Percentiles rank a stretch among this genome's conserved stretches.
Evolutionary conservation across 108 stramenopile species (phyloP).

Genomic region (Chaetoceros tenuissimus): DNA sequence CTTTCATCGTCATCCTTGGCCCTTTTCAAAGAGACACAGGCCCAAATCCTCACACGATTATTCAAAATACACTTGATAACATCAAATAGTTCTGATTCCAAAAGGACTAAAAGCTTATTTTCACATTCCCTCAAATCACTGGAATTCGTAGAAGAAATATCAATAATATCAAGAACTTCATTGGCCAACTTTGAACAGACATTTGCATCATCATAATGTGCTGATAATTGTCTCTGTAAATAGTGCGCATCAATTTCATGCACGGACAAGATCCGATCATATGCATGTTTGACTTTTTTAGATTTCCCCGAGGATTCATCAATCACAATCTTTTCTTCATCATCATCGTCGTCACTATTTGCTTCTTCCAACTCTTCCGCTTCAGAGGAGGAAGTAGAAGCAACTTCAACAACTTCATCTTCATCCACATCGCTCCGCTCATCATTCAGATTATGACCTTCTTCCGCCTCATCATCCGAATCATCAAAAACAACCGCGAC

Average conservation of each 20-base stretch:
- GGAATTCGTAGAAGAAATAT: constrained; percentile 24
- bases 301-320: constrained; percentile 21
- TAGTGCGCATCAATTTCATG: constrained; percentile 97
- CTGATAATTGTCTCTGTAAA: constrained; percentile 83
- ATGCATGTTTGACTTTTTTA: constrained; percentile 26
- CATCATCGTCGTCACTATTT: constrained; percentile 33
- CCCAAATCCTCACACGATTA: constrained; percentile 87
- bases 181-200: constrained; percentile 75
- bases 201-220: constrained; percentile 83
- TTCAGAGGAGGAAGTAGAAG: constrained; percentile 57
- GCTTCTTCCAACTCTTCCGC: constrained; percentile 59
- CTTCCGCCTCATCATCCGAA: constrained; percentile 75
- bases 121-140: constrained; percentile 88
- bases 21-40: constrained; percentile 88
- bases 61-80: constrained; percentile 86
- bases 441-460: constrained; percentile 55
- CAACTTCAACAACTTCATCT: constrained; percentile 44
- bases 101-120: constrained; percentile 86
- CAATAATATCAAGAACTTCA: constrained; percentile 67
- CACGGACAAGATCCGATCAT: constrained; percentile 66
- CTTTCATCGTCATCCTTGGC: constrained; percentile 82
- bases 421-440: constrained; percentile 78
- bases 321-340: constrained; percentile 45
- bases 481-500: constrained; percentile 97
- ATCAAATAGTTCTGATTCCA: constrained; percentile 95